Evolutionary conservation across 129 eudicot species (phyloP), one percentile per base, ranked within the genome.

Genomic region (Escallonia herrerae): DNA sequence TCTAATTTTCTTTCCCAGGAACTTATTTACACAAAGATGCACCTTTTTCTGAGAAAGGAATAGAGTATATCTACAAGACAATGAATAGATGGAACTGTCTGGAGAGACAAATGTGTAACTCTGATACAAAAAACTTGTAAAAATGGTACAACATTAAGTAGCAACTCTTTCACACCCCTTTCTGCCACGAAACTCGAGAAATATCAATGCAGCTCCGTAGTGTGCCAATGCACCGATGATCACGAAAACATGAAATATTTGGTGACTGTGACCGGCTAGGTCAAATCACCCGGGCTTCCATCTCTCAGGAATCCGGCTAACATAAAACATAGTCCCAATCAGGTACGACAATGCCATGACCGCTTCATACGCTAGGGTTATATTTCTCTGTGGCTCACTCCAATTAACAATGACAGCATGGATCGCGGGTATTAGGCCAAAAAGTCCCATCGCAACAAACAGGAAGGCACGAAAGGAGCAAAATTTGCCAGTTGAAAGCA

Each of bases 271-370:
- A 9, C 98, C 98, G 2, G 90, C 95, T 43, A 93, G 71, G 61
- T 93, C 98, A 65, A 93, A 93, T 87, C 85, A 83, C 11, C 98
- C 98, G 0, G 98, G 98, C 74, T n/a, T 65, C 95, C 95, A 93
- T 68, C 96, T 72, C 82, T 93, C 99, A 0, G 96, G 99, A 38
- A 93, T 54, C 72, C 96, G 76, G 46, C 77, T 67, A 56, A 93
- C 87, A 15, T 93, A 89, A 68, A 93, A 82, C 79, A 77, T 63
- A 9, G 99, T 84, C 60, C 99, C 99, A 4, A 78, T 76, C 70
- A 89, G 72, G 63, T 93, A 93, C 7, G 91, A 89, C 40, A 77
- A 49, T 2, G 95, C 96, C 99, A 93, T 93, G 38, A 38, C 85
- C 7, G 71, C 48, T 57, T 93, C 99, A 43, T 89, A 93, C 6